These are phyloP conservation scores for Gentiana straminea DNA, from an alignment of 257 asterid species.

Conservation along the genomic window DNA sequence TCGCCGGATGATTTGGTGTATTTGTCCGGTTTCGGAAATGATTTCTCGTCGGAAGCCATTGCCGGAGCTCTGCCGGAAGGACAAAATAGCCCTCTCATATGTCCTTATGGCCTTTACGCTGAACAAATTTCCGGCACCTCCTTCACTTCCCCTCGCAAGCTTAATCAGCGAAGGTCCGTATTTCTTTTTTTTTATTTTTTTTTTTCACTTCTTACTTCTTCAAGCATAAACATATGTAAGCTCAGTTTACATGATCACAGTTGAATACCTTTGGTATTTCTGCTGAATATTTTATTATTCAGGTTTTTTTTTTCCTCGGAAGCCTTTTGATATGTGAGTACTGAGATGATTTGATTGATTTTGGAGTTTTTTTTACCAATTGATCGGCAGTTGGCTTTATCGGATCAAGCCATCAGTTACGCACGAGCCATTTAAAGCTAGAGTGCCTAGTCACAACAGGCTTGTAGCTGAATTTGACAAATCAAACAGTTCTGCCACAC, in stretches of 20 bases:
- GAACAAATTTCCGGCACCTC: conserved; percentile 98
- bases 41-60: conserved; percentile 78
- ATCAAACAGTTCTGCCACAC: conserved; percentile 74
- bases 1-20: conserved; percentile 42
- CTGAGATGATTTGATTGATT: not conserved
- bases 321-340: no score
- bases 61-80: conserved; percentile 73
- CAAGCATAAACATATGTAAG: not conserved
- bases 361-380: not conserved
- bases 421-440: conserved; percentile 83
- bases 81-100: conserved; percentile 78
- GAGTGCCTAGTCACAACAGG: conserved; percentile 60
- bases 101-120: conserved; percentile 89
- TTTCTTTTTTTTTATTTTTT: not conserved
- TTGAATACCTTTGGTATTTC: not conserved
- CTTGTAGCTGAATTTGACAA: conserved; percentile 76
- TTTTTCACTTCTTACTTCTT: not conserved
- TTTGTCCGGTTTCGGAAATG: conserved; percentile 75
- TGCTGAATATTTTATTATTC: no score
- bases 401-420: conserved; percentile 93
- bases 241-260: not conserved
- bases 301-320: no score
- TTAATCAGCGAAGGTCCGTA: conserved; percentile 61
- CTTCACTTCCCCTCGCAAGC: conserved; percentile 93
- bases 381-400: conserved; percentile 66